phyloP scores from a whole-genome alignment of 2,329 filamentous ascomycete genomes.

The Zymoseptoria brevis region DNA sequence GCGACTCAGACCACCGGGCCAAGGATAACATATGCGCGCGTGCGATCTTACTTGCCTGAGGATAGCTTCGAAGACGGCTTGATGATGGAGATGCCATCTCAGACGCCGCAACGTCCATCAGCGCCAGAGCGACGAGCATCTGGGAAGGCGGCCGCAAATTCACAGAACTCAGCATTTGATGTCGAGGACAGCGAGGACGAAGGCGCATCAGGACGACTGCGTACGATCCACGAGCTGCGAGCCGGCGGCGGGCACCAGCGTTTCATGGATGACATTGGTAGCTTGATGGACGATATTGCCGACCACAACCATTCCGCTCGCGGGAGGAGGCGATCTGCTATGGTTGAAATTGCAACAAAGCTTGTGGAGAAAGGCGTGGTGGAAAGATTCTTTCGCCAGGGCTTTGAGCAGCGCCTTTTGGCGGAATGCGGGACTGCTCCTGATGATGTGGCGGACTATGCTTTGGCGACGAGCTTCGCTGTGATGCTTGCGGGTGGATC shows the following conservation, averaged over 20 bases:
- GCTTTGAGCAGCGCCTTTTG: constrained; percentile 61
- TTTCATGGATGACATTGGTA: constrained; percentile 48
- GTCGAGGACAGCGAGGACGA: constrained; percentile 42
- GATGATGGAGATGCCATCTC: constrained; percentile 26
- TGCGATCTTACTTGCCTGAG: constrained; percentile 52
- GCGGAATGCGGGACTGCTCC: constrained; percentile 45
- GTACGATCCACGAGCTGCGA: constrained; percentile 55
- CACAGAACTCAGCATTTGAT: constrained; percentile 25
- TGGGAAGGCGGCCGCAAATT: constrained; percentile 7
- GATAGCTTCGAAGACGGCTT: constrained; percentile 34
- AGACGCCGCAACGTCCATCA: constrained; percentile 13
- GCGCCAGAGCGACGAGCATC: constrained; percentile 5
- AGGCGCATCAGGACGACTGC: constrained; percentile 36
- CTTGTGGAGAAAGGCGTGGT: constrained; percentile 54
- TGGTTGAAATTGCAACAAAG: constrained; percentile 49
- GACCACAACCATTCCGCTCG: constrained; percentile 35
- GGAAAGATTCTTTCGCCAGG: constrained; percentile 65
- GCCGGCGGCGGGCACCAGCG: constrained; percentile 50
- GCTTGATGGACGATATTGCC: constrained; percentile 52
- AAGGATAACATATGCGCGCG: constrained; percentile 50
- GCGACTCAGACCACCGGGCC: constrained; percentile 27
- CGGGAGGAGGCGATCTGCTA: constrained; percentile 44
- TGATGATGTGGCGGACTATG: constrained; percentile 48
- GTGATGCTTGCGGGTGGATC: constrained; percentile 55
- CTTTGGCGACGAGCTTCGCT: constrained; percentile 56